Evolutionary conservation across 306 rosid species (phyloP), one percentile per base, ranked within the genome.

Genomic region (Lupinus albus): DNA sequence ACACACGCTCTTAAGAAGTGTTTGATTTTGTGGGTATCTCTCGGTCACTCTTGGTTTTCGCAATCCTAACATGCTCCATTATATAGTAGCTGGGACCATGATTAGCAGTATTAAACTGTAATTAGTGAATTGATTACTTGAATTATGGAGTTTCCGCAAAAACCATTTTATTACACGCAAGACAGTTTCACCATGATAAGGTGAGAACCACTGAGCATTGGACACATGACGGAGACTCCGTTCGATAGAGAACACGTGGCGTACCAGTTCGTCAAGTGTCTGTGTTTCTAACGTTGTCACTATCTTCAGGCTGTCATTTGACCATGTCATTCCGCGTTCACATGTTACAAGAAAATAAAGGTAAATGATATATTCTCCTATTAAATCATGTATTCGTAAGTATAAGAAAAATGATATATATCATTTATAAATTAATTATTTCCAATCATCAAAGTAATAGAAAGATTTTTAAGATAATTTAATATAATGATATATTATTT

Each of bases 41-140:
- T 74, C 91, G 0, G 11, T 78, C 96, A 76, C 89, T 80, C 97
- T 75, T 61, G 82, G 82, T 6, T 51, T 61, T 46, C 13, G 3
- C 14, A 0, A 2, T 38, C 46, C 3, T 6, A 1, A 39, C 4
- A 39, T 39, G 4, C 35, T 53, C 18, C 16, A 0, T 67, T 86
- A 72, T 84, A 84, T 88, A 88, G 60, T 61, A 4, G 76, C 12
- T 69, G 1, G 21, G 5, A 17, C 1, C 61, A 5, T 45, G 25
- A 33, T 56, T 64, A 8, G 18, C 21, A 7, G 33, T 21, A 61
- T 54, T 79, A 79, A 81, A 7, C 38, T 17, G 64, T 54, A 79
- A 81, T 63, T 35, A 3, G 61, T 0, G 1, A 17, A 20, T 21
- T 68, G 71, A 51, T 49, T 58, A 4, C 7, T n/a, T 4, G 1